Evolutionary conservation across 139 green algal genomes (phyloP), one percentile per base, ranked within the genome.

Genomic region (Spirogloea muscicola): DNA sequence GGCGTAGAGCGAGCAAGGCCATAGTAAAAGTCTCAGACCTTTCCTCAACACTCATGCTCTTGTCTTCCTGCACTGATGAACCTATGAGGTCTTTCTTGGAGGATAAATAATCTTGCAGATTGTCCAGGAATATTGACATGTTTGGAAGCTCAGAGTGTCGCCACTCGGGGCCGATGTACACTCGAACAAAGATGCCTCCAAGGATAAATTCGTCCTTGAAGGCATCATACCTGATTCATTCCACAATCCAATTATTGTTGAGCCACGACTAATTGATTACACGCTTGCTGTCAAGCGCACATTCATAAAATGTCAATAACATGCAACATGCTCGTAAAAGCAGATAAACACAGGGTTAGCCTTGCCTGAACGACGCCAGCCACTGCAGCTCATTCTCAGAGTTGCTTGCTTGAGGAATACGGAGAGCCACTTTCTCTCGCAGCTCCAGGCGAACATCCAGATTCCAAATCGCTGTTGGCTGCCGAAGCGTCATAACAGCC

Each of bases 191-290:
- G 3, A 77, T 39, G 21, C 69, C 69, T 2, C 38, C 33, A 34
- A 77, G 68, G 1, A 70, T 36, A n/a, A 77, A 70, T 29, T 77
- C 55, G n/a, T 77, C 57, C 55, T 68, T 68, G 33, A 77, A 57
- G 9, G 16, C 31, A 0, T 71, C 51, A 4, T 77, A 77, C 40
- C 52, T 77, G 68, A n/a, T n/a, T n/a, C n/a, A n/a, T 64, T 13
- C 29, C 10, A 10, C 10, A 41, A 10, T 64, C 10, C 10, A 10
- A 10, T 16, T 38, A 13, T 16, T 16, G 16, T 10, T 29, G 16
- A 16, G 10, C 10, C 13, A 10, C 10, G 16, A 10, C 10, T 16
- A 64, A 10, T 10, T 55, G 55, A 13, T 41, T 64, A 16, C 55
- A 64, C 10, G 16, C 10, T 16, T 29, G 10, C 10, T 31, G 21